A percentile compares a stretch with the other conserved stretches of the same genome.
phyloP scores from a whole-genome alignment of 257 asterid genomes.

The Thymus quinquecostatus region DNA sequence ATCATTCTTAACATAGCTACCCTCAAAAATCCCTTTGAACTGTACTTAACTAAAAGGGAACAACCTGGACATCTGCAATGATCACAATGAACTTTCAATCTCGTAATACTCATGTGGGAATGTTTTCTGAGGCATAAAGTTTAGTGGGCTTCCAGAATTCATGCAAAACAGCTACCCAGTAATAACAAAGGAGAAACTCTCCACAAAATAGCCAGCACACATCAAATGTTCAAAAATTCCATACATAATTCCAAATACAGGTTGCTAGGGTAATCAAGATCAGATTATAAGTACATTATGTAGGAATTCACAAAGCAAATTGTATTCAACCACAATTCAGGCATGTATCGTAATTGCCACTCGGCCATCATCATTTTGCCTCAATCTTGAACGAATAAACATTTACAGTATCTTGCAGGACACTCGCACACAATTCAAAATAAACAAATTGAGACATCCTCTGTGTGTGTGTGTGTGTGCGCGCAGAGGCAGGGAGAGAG shows the following conservation, averaged over 20 bases:
- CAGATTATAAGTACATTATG: neutral
- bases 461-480: neutral
- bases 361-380: neutral
- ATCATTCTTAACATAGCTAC: neutral
- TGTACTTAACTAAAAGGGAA: neutral
- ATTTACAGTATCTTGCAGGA: neutral
- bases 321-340: neutral
- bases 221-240: neutral
- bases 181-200: neutral
- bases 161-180: neutral
- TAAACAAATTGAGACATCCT: neutral
- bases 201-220: neutral
- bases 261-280: neutral
- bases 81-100: neutral
- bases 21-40: neutral
- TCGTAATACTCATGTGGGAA: neutral
- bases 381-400: conserved; percentile 6
- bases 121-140: neutral
- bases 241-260: neutral
- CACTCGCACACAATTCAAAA: neutral
- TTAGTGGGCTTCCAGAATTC: neutral
- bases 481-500: neutral
- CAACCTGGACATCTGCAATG: neutral
- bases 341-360: neutral
- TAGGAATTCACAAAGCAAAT: neutral